phyloP scores from a whole-genome alignment of 495 filamentous ascomycete genomes.

The Zalerion maritima region DNA sequence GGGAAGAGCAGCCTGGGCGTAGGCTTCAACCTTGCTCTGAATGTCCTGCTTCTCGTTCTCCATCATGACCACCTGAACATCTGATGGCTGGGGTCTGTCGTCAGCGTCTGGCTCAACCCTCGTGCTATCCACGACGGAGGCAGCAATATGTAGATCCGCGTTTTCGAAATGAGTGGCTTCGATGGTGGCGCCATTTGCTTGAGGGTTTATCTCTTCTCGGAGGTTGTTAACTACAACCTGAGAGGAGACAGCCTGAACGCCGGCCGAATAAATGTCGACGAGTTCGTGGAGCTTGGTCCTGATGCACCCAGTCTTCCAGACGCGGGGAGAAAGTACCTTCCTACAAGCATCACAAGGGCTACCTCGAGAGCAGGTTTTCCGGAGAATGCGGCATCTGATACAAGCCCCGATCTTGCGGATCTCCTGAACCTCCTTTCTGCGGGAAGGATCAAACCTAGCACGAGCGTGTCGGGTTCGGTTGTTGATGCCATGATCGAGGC shows the following conservation, averaged over 20 bases:
- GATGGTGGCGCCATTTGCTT: constrained; percentile 43
- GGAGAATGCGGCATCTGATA: constrained; percentile 72
- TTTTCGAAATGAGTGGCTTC: constrained; percentile 58
- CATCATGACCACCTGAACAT: constrained; percentile 37
- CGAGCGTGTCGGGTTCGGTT: constrained; percentile 31
- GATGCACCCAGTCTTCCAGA: constrained; percentile 72
- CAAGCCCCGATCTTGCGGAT: constrained; percentile 72
- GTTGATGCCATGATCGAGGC: constrained; percentile 21
- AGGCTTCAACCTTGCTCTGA: constrained; percentile 48
- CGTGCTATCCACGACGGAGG: constrained; percentile 38
- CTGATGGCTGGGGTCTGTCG: constrained; percentile 6
- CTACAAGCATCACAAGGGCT: constrained; percentile 70
- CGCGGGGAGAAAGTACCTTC: constrained; percentile 58
- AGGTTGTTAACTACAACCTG: constrained; percentile 48
- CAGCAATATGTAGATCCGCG: constrained; percentile 33
- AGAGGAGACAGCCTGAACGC: constrained; percentile 53
- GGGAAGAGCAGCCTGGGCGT: constrained; percentile 49
- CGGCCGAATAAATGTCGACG: constrained; percentile 56
- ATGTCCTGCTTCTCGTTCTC: constrained; percentile 57
- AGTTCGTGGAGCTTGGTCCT: constrained; percentile 60
- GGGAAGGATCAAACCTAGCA: constrained; percentile 48
- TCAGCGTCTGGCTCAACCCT: constrained; percentile 19
- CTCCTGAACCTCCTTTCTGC: constrained; percentile 67
- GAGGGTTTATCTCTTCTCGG: constrained; percentile 40
- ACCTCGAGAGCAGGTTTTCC: constrained; percentile 72